phyloP scores from a whole-genome alignment of 208 protist species.

The Trichomonas tenax region DNA sequence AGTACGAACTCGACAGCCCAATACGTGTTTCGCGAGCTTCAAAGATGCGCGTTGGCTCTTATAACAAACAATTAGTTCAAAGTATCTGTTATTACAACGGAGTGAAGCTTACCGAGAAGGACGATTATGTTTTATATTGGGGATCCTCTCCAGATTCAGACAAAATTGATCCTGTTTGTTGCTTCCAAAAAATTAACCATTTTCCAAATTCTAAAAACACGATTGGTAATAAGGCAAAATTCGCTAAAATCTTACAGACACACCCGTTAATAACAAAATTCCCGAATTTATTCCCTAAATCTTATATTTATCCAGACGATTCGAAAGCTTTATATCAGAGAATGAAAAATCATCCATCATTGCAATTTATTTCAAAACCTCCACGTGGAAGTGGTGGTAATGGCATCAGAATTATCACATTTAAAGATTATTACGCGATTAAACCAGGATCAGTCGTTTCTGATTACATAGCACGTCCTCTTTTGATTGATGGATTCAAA shows the following conservation, averaged over 20 bases:
- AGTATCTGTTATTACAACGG: not conserved
- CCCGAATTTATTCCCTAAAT: not conserved
- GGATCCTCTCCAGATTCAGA: not conserved
- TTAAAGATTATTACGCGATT: not conserved
- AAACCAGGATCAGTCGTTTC: slow-evolving; percentile 19
- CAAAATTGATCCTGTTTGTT: not conserved
- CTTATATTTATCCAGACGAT: not conserved
- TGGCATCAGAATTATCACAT: not conserved
- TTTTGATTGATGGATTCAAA: slow-evolving; percentile 34
- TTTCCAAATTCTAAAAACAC: slow-evolving; percentile 10
- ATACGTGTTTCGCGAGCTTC: not conserved
- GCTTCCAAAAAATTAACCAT: not conserved
- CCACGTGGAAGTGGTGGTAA: not conserved
- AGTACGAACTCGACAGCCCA: not conserved
- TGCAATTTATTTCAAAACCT: not conserved
- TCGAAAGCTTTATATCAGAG: not conserved
- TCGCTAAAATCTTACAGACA: not conserved
- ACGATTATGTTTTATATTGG: not conserved
- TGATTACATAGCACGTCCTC: slow-evolving; percentile 32
- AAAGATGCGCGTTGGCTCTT: not conserved
- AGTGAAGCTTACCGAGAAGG: not conserved
- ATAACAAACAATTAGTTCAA: not conserved
- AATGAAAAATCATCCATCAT: not conserved
- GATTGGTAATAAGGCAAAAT: not conserved
- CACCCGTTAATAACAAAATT: not conserved